Conservation (phyloP, 805 yeast species). For the Kluyveromyces aestuarii region DNA sequence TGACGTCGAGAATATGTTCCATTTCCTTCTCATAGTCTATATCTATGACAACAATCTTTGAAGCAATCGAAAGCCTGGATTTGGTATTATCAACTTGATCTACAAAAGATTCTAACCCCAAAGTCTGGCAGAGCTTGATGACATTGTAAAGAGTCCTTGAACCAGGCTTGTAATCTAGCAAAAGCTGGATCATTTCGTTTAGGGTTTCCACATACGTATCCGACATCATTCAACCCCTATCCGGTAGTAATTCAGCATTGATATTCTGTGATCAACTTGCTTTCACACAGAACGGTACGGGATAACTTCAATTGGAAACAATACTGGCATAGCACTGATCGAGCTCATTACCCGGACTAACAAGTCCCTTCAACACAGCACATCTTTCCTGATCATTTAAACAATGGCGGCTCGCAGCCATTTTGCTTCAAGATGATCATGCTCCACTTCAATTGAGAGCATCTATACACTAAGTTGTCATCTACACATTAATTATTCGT, state of each 20-base stretch:
- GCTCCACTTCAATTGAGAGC: no score
- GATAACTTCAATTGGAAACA: no score
- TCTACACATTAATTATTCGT: no score
- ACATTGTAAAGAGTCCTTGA: constrained; percentile 24
- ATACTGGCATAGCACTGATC: no score
- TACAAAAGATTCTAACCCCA: constrained; percentile 27
- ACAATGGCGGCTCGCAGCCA: no score
- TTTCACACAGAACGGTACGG: no score
- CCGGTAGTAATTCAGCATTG: background rate
- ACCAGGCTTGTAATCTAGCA: constrained; percentile 28
- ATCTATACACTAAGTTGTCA: no score
- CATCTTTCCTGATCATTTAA: no score
- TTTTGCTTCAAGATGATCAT: no score
- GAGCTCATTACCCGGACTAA: no score
- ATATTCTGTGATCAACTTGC: no score
- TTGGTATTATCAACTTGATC: constrained; percentile 21
- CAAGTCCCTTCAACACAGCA: no score
- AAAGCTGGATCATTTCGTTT: constrained; percentile 22
- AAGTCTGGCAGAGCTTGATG: constrained; percentile 26
- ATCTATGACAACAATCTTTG: constrained; percentile 30
- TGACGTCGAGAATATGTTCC: constrained; percentile 26
- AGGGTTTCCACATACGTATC: constrained; percentile 22
- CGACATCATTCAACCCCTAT: constrained; percentile 9
- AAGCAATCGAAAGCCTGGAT: constrained; percentile 28
- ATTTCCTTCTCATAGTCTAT: constrained; percentile 24